These are phyloP conservation scores for Myriosclerotinia duriaeana DNA, from an alignment of 2,329 filamentous ascomycete species.

Conservation along the genomic window DNA sequence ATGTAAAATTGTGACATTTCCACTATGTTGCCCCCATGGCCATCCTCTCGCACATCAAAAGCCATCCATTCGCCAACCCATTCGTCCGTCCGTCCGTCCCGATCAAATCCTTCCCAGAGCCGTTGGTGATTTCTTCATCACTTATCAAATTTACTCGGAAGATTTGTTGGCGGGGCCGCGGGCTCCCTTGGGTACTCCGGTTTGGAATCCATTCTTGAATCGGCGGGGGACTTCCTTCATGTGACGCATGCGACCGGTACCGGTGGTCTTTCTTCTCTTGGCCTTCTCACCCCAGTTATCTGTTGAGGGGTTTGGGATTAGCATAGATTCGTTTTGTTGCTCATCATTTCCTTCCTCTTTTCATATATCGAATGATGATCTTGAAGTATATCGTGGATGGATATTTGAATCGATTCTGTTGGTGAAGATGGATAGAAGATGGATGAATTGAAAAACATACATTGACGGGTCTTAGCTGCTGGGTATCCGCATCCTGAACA, in stretches of 20 bases:
- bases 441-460: conserved; percentile 60
- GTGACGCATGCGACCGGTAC: conserved; percentile 93
- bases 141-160: conserved; percentile 41
- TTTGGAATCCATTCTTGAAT: conserved; percentile 98
- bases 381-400: neutral
- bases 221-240: conserved; percentile 88
- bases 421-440: conserved; percentile 23
- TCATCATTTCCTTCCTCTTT: conserved; percentile 51
- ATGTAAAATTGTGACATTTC: conserved; percentile 11
- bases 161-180: conserved; percentile 56
- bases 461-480: conserved; percentile 95
- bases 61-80: conserved; percentile 27
- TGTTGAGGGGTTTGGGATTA: conserved; percentile 60
- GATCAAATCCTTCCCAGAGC: conserved; percentile 41
- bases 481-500: conserved; percentile 96
- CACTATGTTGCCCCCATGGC: conserved; percentile 18
- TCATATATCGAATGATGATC: neutral
- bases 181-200: conserved; percentile 80
- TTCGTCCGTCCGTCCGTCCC: conserved; percentile 35
- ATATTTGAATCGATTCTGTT: conserved; percentile 8
- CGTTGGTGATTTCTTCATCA: conserved; percentile 38
- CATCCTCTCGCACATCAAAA: conserved; percentile 22
- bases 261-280: conserved; percentile 99
- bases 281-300: conserved; percentile 99
- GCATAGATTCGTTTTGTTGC: conserved; percentile 63